Base-by-base conservation (phyloP, 345 rosid species). In the Aquilaria yunnanensis region DNA sequence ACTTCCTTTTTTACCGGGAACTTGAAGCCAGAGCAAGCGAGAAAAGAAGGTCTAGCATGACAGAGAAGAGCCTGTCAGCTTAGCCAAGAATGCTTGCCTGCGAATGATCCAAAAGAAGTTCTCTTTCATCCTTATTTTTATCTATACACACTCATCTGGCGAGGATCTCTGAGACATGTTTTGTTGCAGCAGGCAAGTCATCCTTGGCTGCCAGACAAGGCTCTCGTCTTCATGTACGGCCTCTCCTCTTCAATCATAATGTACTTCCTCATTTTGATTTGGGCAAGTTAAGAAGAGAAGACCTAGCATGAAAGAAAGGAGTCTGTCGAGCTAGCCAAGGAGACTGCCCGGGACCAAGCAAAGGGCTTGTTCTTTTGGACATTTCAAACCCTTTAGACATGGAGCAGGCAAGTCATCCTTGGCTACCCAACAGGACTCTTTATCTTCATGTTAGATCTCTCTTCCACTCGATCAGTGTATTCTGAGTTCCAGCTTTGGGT, bases 381-480 rank as follows among this genome's bases (percentile, higher is more conserved):
- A 12, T 62, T 29, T 10, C 43, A 31, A 54, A 46, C 60, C 60
- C n/a, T 41, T 45, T 46, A 51, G 10, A 45, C 51, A 55, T 72
- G 47, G 12, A 2, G 61, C 78, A 78, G 81, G 85, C 87, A 75
- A 78, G 83, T 78, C 85, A 82, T 82, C 74, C 82, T 82, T 77
- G 84, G 84, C 82, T 75, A 80, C 75, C 70, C 57, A 63, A 75
- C 72, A 23, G 57, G 37, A 63, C 74, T 66, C 63, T 70, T 58
- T 9, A 32, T 64, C 88, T 70, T 74, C 83, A 83, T 78, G 83
- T 63, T 52, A 66, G 68, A 46, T 58, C 67, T 66, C 77, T 68
- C 75, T 54, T 70, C 72, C 61, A 67, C 68, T 64, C 59, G 5
- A 29, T 23, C 23, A 23, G 23, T 23, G 23, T 23, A 23, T 23